Base-by-base conservation (phyloP, 352 stramenopile species). In the Elongisporangium senticosum region DNA sequence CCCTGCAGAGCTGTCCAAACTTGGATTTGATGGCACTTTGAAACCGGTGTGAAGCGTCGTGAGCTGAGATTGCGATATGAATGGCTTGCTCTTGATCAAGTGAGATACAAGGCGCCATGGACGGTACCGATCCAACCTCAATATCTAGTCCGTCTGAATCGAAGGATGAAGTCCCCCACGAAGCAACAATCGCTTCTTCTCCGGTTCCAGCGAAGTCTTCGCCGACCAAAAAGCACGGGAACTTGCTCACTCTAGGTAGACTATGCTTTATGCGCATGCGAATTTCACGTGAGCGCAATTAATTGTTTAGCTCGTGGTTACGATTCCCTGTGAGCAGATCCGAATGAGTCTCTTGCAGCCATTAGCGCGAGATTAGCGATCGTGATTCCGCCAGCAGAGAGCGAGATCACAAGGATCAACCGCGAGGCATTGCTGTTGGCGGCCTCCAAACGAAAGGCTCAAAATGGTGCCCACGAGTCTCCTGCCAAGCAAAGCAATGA, bases 391-490 rank as follows among this genome's bases (percentile, higher is more conserved):
- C 77, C 80, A 33, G 83, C 77, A 0, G 85, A 94, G 55, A 76
- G 75, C 23, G 83, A 94, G 63, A 93, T 94, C 22, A 64, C 66
- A 4, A 67, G 82, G 28, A 84, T 94, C 55, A 87, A 88, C 39
- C 74, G 79, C 33, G 78, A 90, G 50, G 64, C 61, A 3, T 52
- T 83, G 13, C 49, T n/a, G n/a, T n/a, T 65, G 15, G 47, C 62
- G 13, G 50, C 64, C 17, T 67, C 51, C 24, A 67, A 68, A 47
- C 53, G 50, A 8, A 56, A 72, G 28, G 3, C 47, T 19, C 51
- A 65, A 52, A 49, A 53, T 21, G 43, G 48, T 10, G 21, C 55
- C 11, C n/a, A 21, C 14, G 21, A 62, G 15, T 23, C 39, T 4
- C 5, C 13, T 14, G 5, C 20, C 0, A 22, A 19, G 4, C 19